phyloP scores from a whole-genome alignment of 345 rosid species.

The Hypericum perforatum region DNA sequence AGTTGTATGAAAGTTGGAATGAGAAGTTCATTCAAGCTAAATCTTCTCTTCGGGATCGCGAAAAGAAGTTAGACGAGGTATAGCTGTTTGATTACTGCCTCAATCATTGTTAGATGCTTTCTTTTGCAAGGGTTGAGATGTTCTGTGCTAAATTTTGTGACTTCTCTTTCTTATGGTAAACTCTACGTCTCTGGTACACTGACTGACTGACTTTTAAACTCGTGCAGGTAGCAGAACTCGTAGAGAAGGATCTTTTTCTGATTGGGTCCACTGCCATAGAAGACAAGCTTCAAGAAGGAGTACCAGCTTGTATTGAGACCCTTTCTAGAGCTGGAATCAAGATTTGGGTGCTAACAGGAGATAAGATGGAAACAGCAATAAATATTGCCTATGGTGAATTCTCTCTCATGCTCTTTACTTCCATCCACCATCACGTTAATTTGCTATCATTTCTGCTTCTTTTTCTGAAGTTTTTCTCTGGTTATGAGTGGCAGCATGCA shows the following conservation, averaged over 20 bases:
- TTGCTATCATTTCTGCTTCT: constrained; percentile 2
- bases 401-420: not conserved
- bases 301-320: constrained; percentile 90
- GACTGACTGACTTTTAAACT: not conserved
- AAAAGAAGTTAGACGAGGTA: constrained; percentile 98
- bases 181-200: not conserved
- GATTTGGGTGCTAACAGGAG: constrained; percentile 98
- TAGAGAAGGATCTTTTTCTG: constrained; percentile 81
- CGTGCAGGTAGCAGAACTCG: constrained; percentile 82
- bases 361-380: constrained; percentile 98
- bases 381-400: constrained; percentile 92
- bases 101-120: too few relatives aligned
- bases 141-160: too few relatives aligned
- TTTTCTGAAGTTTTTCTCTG: constrained; percentile 11
- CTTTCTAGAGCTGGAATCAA: constrained; percentile 98
- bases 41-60: constrained; percentile 89
- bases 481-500: constrained; percentile 70
- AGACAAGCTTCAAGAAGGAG: constrained; percentile 99
- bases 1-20: constrained; percentile 83
- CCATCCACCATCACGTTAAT: too few relatives aligned
- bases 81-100: not conserved
- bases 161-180: too few relatives aligned
- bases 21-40: constrained; percentile 96
- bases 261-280: constrained; percentile 98
- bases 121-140: too few relatives aligned